phyloP scores from a whole-genome alignment of 345 rosid genomes.

The Acer campestre region DNA sequence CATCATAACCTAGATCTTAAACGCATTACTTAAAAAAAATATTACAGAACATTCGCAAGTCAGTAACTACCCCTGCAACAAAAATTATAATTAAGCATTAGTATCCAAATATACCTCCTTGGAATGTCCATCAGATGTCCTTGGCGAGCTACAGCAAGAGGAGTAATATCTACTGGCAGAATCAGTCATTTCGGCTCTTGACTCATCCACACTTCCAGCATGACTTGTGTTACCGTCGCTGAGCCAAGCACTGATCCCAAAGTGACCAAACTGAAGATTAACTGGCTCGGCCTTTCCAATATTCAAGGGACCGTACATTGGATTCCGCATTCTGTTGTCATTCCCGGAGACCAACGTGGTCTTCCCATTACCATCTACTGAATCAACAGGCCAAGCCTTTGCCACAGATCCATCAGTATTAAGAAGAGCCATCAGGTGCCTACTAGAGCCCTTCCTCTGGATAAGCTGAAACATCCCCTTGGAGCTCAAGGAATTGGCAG shows the following conservation, averaged over 20 bases:
- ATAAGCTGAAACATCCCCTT: conserved; percentile 98
- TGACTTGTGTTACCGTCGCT: conserved; percentile 91
- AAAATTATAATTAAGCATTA: background rate
- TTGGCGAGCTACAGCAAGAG: conserved; percentile 98
- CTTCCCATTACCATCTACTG: conserved; percentile 57
- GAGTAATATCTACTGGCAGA: conserved; percentile 78
- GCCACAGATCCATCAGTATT: conserved; percentile 94
- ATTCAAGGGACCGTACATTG: conserved; percentile 78
- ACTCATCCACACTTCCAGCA: conserved; percentile 91
- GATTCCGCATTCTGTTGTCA: conserved; percentile 55
- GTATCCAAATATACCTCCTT: conserved; percentile 68
- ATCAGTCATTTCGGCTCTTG: conserved; percentile 74
- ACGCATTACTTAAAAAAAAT: background rate
- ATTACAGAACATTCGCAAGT: background rate
- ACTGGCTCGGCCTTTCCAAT: conserved; percentile 88
- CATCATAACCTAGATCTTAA: conserved; percentile 9
- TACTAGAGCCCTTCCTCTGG: conserved; percentile 90
- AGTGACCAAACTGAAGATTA: conserved; percentile 91
- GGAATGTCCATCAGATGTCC: conserved; percentile 77
- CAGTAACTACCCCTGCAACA: background rate
- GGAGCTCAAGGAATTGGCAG: conserved; percentile 88
- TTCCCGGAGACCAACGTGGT: conserved; percentile 39
- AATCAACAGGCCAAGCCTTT: conserved; percentile 89
- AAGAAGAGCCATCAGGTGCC: conserved; percentile 97
- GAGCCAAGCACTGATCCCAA: conserved; percentile 99